Evolutionary conservation across 2,329 filamentous ascomycete species (phyloP), one percentile per base, ranked within the genome.

Genomic region (Xylaria polymorpha): DNA sequence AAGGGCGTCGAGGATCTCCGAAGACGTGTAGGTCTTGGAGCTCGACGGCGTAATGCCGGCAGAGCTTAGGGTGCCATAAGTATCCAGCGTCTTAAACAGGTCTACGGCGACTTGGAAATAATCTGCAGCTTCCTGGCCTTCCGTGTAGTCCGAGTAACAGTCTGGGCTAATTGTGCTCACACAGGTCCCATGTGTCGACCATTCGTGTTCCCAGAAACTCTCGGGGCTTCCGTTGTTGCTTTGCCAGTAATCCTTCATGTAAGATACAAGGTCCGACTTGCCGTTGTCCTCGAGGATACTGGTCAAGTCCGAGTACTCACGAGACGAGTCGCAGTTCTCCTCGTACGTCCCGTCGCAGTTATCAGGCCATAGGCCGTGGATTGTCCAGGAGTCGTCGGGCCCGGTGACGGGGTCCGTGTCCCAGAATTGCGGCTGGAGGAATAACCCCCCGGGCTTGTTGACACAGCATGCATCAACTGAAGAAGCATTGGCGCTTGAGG

Each of bases 371-470:
- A 94, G 83, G 1, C 91, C 91, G 76, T 94, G 92, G 48, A 93
- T 86, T 1, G 91, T 93, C 91, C 91, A 94, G 6, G 88, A 90
- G 76, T 93, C 86, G 59, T 80, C 80, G 1, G 92, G 91, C 0
- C 92, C 91, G 4, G 88, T 86, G 1, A 85, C 81, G 1, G 91
- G 91, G 67, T 86, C 77, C 0, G 88, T 86, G 76, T 94, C 91
- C 92, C 92, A 94, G 81, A 94, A 94, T 74, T 94, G 92, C 1
- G 92, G 94, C 79, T 89, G 87, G 4, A 94, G 84, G 53, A 94
- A 81, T 70, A 92, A 87, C 8, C 92, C 92, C 4, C 91, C 89
- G 0, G 91, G 91, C 25, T 87, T 84, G 75, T 92, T 92, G 82
- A 93, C 92, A 80, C 92, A 94, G 82, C 92, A 94, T 7, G 89